Percentiles rank a stretch among this genome's conserved stretches.
These are phyloP conservation scores for Diaporthe capsici DNA, from an alignment of 2,329 filamentous ascomycete genomes.

Conservation along the genomic window DNA sequence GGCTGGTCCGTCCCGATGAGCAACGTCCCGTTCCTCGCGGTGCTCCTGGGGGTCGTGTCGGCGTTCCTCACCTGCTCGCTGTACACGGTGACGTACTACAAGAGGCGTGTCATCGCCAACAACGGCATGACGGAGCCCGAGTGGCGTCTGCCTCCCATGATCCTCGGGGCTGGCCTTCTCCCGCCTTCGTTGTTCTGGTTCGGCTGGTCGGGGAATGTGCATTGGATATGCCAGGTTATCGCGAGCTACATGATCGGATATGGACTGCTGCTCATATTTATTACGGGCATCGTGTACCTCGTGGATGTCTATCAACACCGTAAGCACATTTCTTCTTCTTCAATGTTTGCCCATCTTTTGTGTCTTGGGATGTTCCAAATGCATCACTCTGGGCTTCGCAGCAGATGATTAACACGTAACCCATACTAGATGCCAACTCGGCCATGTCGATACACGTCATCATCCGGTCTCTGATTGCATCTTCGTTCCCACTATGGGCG, in stretches of 20 bases:
- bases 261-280: slow-evolving; percentile 43
- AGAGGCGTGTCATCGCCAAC: slow-evolving; percentile 46
- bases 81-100: slow-evolving; percentile 43
- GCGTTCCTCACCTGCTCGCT: slow-evolving; percentile 42
- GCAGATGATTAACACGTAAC: background rate
- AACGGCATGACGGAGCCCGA: slow-evolving; percentile 56
- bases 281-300: slow-evolving; percentile 44
- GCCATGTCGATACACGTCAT: slow-evolving; percentile 45
- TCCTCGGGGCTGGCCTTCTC: slow-evolving; percentile 58
- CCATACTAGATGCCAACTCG: slow-evolving; percentile 39
- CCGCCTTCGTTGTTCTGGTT: slow-evolving; percentile 66
- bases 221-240: slow-evolving; percentile 42
- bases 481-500: slow-evolving; percentile 44
- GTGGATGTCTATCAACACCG: slow-evolving; percentile 44
- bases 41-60: slow-evolving; percentile 56
- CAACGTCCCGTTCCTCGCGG: slow-evolving; percentile 58
- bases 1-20: slow-evolving; percentile 56
- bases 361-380: no score
- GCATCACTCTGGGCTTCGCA: background rate
- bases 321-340: background rate
- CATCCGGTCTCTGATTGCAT: slow-evolving; percentile 43
- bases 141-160: slow-evolving; percentile 61
- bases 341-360: fast-evolving
- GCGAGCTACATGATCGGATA: slow-evolving; percentile 44
- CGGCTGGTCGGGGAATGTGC: slow-evolving; percentile 59